Percentiles rank a stretch among this genome's conserved stretches.
Evolutionary conservation across 1,284 basidiomycete species (phyloP).

Genomic region (Schizopora paradoxa): DNA sequence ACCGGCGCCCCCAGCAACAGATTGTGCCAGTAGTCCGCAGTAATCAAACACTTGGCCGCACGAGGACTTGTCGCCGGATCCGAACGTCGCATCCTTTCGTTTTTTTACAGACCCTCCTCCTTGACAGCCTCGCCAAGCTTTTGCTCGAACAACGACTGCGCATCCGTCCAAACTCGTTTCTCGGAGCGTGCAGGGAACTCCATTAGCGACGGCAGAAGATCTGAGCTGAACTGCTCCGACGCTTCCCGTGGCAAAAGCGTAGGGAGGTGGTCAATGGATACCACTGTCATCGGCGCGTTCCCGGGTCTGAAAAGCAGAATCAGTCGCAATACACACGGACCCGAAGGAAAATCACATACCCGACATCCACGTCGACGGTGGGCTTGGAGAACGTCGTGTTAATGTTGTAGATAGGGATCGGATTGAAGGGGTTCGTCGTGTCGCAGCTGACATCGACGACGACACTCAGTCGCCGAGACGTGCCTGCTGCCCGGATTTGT

Average conservation of each 20-base stretch:
- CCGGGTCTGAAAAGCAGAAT: conserved; percentile 37
- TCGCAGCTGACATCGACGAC: conserved; percentile 99
- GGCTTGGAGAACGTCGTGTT: conserved; percentile 96
- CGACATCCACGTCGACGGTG: conserved; percentile 82
- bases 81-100: neutral
- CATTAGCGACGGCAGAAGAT: conserved; percentile 84
- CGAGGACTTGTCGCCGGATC: no score
- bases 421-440: conserved; percentile 98
- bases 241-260: conserved; percentile 94
- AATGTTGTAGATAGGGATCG: conserved; percentile 91
- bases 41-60: no score
- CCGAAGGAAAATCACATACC: conserved; percentile 41
- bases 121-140: conserved; percentile 67
- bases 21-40: no score
- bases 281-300: conserved; percentile 71
- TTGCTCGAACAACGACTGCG: conserved; percentile 79
- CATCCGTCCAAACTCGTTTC: conserved; percentile 86
- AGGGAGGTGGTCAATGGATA: conserved; percentile 97
- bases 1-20: no score
- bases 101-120: conserved; percentile 25
- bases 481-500: conserved; percentile 70
- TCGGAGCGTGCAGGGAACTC: conserved; percentile 65
- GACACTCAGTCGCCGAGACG: conserved; percentile 66
- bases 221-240: conserved; percentile 92
- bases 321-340: neutral